Conservation (phyloP, 2,329 filamentous ascomycete genomes). For the Colletotrichum camelliae region DNA sequence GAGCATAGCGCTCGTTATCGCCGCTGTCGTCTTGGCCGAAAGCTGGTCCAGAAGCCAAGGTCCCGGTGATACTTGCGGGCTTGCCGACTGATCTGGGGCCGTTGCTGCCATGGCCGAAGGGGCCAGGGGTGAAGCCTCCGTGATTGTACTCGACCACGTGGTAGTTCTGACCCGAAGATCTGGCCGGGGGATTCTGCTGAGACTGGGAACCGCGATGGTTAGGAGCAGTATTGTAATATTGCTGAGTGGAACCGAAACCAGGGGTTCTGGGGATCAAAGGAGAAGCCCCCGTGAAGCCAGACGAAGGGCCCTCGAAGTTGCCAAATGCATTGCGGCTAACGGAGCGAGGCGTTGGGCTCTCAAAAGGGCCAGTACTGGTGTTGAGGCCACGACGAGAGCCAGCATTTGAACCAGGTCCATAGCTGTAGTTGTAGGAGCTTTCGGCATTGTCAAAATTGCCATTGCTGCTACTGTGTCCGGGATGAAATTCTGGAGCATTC, state of each 20-base stretch:
- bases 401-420: neutral
- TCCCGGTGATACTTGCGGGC: neutral
- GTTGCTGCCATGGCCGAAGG: neutral
- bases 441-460: neutral
- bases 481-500: conserved; percentile 38
- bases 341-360: conserved; percentile 11
- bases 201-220: neutral
- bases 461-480: conserved; percentile 14
- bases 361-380: neutral
- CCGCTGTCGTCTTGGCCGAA: neutral
- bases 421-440: conserved; percentile 3
- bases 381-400: conserved; percentile 9
- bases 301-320: neutral
- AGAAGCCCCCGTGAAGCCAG: neutral
- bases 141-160: neutral
- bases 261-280: neutral
- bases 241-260: neutral
- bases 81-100: neutral
- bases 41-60: neutral
- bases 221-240: neutral
- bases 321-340: neutral
- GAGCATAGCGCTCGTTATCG: conserved; percentile 16
- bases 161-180: neutral
- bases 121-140: neutral
- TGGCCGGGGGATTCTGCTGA: neutral